Conservation (phyloP, 2,329 filamentous ascomycete species). For the Cytospora piceae region DNA sequence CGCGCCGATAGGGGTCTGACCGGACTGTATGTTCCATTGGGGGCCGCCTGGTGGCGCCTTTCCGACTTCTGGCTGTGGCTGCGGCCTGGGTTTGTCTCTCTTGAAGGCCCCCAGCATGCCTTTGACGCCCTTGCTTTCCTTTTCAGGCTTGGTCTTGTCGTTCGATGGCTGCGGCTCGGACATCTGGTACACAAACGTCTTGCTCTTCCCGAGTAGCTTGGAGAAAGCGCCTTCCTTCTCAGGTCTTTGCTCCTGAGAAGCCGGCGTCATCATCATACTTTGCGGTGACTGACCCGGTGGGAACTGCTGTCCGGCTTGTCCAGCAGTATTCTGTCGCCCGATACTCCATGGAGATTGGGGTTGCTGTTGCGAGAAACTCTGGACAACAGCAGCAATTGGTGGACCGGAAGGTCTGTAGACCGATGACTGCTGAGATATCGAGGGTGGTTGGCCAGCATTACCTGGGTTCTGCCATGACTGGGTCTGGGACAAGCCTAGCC, state of each 20-base stretch:
- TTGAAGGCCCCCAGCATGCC: slow-evolving; percentile 36
- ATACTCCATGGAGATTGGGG: slow-evolving; percentile 24
- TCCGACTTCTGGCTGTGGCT: slow-evolving; percentile 27
- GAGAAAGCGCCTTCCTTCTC: slow-evolving; percentile 31
- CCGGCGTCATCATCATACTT: slow-evolving; percentile 24
- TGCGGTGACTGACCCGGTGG: slow-evolving; percentile 17
- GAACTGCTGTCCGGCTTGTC: slow-evolving; percentile 18
- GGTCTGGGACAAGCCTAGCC: slow-evolving; percentile 13
- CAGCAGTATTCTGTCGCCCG: slow-evolving; percentile 18
- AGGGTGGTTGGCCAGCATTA: slow-evolving; percentile 7
- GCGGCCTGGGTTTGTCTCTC: slow-evolving; percentile 33
- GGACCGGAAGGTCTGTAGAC: slow-evolving; percentile 29
- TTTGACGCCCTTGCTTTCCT: slow-evolving; percentile 35
- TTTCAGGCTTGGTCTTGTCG: slow-evolving; percentile 33
- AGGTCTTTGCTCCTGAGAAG: slow-evolving; percentile 22
- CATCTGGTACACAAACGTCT: slow-evolving; percentile 29
- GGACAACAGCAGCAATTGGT: slow-evolving; percentile 14
- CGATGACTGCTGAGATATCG: slow-evolving; percentile 22
- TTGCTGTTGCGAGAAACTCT: slow-evolving; percentile 21
- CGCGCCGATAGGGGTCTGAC: slow-evolving; percentile 6
- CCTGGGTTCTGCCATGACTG: slow-evolving; percentile 5
- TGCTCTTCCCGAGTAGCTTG: slow-evolving; percentile 31
- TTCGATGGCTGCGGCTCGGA: slow-evolving; percentile 27
- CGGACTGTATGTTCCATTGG: slow-evolving; percentile 27
- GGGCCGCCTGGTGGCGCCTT: slow-evolving; percentile 36